A percentile compares a stretch with the other conserved stretches of the same genome.
Evolutionary conservation across 345 rosid species (phyloP).

Genomic region (Euphorbia tirucalli): DNA sequence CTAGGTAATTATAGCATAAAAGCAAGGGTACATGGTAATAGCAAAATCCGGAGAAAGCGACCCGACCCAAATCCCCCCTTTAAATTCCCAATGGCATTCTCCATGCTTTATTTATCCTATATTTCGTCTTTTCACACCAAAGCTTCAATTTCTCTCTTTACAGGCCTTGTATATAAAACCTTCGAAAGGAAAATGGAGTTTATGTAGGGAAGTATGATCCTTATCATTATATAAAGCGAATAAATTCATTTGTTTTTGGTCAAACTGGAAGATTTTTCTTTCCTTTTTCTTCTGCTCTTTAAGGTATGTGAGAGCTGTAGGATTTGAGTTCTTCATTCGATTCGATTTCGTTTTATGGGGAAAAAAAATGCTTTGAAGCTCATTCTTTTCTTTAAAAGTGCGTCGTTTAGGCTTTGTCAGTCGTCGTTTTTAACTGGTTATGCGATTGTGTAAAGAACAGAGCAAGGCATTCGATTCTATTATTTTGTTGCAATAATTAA

Average conservation of each 20-base stretch:
- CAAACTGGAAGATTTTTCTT: neutral
- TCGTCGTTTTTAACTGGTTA: neutral
- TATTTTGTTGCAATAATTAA: neutral
- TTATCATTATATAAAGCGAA: too few species aligned
- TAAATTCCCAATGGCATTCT: conserved; percentile 7
- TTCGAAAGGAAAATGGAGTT: neutral
- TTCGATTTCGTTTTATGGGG: too few species aligned
- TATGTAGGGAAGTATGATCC: too few species aligned
- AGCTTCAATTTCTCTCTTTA: too few species aligned
- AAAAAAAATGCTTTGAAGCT: too few species aligned
- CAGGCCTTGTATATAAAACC: too few species aligned
- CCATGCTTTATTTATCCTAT: neutral
- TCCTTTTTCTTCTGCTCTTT: neutral
- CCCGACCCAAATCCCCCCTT: neutral
- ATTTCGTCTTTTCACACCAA: conserved; percentile 6
- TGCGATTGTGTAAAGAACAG: neutral
- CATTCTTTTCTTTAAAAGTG: neutral
- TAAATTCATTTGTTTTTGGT: too few species aligned
- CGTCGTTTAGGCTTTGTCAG: neutral
- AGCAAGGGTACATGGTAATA: neutral
- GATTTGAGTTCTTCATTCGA: neutral
- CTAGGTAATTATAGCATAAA: neutral
- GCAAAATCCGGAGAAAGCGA: neutral
- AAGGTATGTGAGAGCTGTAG: neutral
- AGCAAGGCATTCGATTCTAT: neutral